These are phyloP conservation scores for Penicillium hordei DNA, from an alignment of 2,329 filamentous ascomycete genomes.

Conservation along the genomic window DNA sequence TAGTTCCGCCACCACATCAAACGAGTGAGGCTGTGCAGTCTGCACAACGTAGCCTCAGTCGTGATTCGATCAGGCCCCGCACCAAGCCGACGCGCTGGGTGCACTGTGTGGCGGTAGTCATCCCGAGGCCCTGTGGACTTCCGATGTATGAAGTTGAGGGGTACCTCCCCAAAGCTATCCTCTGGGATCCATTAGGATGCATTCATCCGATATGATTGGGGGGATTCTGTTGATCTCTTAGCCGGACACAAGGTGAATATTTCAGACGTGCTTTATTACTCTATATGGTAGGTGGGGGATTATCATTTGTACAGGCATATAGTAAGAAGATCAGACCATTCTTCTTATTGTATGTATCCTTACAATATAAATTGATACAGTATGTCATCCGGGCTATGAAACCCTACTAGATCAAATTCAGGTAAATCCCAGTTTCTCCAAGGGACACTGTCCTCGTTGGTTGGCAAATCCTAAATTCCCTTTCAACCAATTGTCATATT, in stretches of 20 bases:
- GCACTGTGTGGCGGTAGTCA: slow-evolving; percentile 20
- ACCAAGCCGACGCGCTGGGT: slow-evolving; percentile 25
- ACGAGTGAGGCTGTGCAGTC: slow-evolving; percentile 34
- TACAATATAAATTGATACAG: not conserved
- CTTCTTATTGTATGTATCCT: not conserved
- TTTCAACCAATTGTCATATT: slow-evolving; percentile 6
- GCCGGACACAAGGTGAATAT: not conserved
- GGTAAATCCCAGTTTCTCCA: not conserved
- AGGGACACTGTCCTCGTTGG: not conserved
- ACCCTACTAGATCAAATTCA: not conserved
- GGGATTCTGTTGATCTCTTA: not conserved
- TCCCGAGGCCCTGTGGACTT: not conserved
- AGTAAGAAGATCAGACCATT: not conserved
- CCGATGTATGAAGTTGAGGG: slow-evolving; percentile 1
- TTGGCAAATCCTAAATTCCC: slow-evolving; percentile 2
- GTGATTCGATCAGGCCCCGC: slow-evolving; percentile 30
- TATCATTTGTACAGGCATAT: not conserved
- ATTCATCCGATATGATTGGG: slow-evolving; percentile 1
- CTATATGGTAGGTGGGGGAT: slow-evolving; percentile 5
- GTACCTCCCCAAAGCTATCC: not conserved
- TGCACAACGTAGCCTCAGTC: slow-evolving; percentile 4
- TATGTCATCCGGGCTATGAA: not conserved
- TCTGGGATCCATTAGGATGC: not conserved
- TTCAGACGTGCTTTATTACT: slow-evolving; percentile 15
- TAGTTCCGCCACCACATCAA: slow-evolving; percentile 15